Evolutionary conservation across 306 rosid species (phyloP).

Genomic region (Parietaria judaica): DNA sequence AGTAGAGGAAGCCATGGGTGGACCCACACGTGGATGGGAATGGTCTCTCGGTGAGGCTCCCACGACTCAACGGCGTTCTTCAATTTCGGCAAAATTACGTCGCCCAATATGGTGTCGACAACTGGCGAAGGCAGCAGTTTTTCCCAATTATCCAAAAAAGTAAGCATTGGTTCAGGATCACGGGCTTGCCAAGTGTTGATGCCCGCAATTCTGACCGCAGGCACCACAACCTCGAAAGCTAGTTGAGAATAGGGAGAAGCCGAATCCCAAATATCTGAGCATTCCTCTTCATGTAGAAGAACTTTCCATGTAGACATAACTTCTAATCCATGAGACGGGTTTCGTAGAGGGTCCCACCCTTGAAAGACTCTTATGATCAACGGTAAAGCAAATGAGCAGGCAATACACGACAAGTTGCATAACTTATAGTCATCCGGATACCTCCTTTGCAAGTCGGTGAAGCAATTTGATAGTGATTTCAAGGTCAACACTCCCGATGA

Average conservation of each 20-base stretch:
- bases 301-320: constrained; percentile 57
- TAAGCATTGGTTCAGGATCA: constrained; percentile 89
- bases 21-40: constrained; percentile 90
- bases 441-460: constrained; percentile 45
- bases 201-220: constrained; percentile 81
- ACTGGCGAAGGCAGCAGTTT: constrained; percentile 63
- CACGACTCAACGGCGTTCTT: constrained; percentile 70
- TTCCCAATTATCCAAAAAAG: constrained; percentile 78
- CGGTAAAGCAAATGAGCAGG: constrained; percentile 76
- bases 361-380: constrained; percentile 73
- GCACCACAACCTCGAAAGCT: constrained; percentile 80
- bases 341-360: constrained; percentile 86
- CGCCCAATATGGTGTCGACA: constrained; percentile 54
- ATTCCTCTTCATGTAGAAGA: constrained; percentile 62
- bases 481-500: constrained; percentile 51
- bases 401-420: constrained; percentile 79
- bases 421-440: constrained; percentile 59
- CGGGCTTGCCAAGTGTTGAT: constrained; percentile 85
- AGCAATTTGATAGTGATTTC: constrained; percentile 61
- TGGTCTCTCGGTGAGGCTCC: constrained; percentile 88
- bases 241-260: constrained; percentile 60
- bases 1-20: constrained; percentile 93
- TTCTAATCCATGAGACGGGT: constrained; percentile 63
- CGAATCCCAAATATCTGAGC: constrained; percentile 63
- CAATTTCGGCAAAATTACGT: constrained; percentile 67